Percentiles rank a stretch among this genome's conserved stretches.
These are phyloP conservation scores for Metschnikowia similis DNA, from an alignment of 805 yeast species.

Conservation along the genomic window DNA sequence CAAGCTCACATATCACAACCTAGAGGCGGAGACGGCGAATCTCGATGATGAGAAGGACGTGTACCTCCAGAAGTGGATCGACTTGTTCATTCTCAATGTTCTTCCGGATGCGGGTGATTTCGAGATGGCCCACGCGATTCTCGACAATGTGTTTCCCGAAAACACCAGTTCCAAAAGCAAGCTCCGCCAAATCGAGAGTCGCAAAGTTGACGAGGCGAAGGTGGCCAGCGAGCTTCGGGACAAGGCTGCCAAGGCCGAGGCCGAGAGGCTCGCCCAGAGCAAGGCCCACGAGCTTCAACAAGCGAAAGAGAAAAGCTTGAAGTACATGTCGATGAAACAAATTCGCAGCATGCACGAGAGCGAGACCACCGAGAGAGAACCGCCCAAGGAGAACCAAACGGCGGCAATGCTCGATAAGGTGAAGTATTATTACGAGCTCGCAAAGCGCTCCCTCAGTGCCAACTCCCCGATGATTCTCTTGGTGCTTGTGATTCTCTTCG, in stretches of 20 bases:
- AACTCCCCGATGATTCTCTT: slow-evolving; percentile 28
- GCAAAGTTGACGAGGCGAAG: slow-evolving; percentile 4
- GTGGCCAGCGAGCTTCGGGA: slow-evolving; percentile 8
- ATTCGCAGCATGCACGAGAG: slow-evolving; percentile 18
- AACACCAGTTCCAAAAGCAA: slow-evolving; percentile 8
- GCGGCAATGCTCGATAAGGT: slow-evolving; percentile 2
- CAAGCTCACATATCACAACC: slow-evolving; percentile 11
- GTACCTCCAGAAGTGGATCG: slow-evolving; percentile 23
- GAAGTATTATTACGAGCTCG: slow-evolving; percentile 10
- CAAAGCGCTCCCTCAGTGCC: slow-evolving; percentile 21
- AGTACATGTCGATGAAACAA: slow-evolving; percentile 28
- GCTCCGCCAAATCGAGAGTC: slow-evolving; percentile 13
- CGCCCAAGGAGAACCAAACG: background rate
- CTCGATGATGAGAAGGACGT: slow-evolving; percentile 8
- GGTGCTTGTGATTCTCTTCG: slow-evolving; percentile 19
- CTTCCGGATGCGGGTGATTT: slow-evolving; percentile 28
- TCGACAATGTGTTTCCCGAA: slow-evolving; percentile 11
- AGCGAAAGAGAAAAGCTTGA: slow-evolving; percentile 21
- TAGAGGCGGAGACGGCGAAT: slow-evolving; percentile 6
- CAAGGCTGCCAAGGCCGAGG: slow-evolving; percentile 17
- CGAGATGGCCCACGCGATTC: slow-evolving; percentile 24
- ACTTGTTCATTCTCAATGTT: slow-evolving; percentile 33
- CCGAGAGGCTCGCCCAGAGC: slow-evolving; percentile 18
- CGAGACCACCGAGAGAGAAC: background rate
- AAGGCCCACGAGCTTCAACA: slow-evolving; percentile 13